Evolutionary conservation across 768 basidiomycete species (phyloP).

Genomic region (Suillus tomentosus): DNA sequence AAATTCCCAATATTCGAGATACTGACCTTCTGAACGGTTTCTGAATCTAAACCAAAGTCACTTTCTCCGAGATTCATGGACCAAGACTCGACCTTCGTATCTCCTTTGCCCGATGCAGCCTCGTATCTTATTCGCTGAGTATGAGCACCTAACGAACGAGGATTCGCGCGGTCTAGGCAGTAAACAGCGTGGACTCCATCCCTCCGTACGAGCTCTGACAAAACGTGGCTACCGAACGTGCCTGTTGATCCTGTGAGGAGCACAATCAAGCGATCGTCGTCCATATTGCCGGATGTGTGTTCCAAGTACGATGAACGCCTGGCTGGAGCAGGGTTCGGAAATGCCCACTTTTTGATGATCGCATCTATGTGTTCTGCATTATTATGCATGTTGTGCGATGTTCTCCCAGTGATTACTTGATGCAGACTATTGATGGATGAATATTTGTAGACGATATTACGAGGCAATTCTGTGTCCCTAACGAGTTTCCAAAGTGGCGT

Average conservation of each 20-base stretch:
- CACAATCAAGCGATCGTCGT: background rate
- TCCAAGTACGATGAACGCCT: background rate
- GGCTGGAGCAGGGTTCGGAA: background rate
- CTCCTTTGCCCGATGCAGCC: background rate
- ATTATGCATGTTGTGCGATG: background rate
- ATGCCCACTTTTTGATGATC: background rate
- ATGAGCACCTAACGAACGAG: background rate
- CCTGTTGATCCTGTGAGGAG: constrained; percentile 2
- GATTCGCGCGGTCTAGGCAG: background rate
- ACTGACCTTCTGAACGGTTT: background rate
- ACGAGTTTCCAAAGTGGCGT: background rate
- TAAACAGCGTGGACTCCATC: background rate
- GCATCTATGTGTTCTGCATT: background rate
- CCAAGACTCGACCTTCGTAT: background rate
- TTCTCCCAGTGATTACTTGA: background rate
- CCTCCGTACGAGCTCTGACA: background rate
- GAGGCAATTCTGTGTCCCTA: background rate
- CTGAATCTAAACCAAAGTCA: background rate
- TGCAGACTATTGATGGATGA: background rate
- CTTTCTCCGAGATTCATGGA: background rate
- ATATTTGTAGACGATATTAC: background rate
- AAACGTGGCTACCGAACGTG: background rate
- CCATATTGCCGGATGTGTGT: background rate
- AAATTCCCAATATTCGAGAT: background rate
- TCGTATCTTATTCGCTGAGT: background rate